phyloP scores from a whole-genome alignment of 352 stramenopile genomes.

The Phytophthora ohioensis region DNA sequence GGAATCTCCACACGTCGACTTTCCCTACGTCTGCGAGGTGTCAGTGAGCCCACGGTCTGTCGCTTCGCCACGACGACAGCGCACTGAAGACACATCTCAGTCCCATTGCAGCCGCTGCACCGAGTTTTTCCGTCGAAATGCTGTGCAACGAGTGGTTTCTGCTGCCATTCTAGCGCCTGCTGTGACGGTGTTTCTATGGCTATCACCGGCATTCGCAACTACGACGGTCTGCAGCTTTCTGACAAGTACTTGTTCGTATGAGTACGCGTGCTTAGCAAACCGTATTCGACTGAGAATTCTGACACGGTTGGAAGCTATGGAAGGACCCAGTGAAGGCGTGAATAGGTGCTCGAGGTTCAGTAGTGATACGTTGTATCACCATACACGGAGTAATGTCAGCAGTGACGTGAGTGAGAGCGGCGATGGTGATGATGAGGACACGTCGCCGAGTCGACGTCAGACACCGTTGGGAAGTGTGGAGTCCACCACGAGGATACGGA shows the following conservation, averaged over 20 bases:
- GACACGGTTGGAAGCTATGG: conserved; percentile 39
- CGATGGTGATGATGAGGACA: not conserved
- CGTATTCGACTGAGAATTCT: conserved; percentile 67
- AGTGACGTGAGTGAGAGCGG: conserved; percentile 6
- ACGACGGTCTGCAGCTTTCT: conserved; percentile 69
- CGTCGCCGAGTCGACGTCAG: not conserved
- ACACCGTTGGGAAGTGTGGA: conserved; percentile 9
- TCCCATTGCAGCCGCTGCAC: conserved; percentile 5
- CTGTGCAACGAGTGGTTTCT: conserved; percentile 67
- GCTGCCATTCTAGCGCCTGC: conserved; percentile 59
- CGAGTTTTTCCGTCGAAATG: conserved; percentile 50
- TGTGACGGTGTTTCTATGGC: conserved; percentile 75
- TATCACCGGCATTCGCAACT: conserved; percentile 67
- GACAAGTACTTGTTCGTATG: conserved; percentile 66
- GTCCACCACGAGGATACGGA: conserved; percentile 29
- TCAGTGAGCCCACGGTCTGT: conserved; percentile 4
- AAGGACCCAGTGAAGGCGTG: conserved; percentile 28
- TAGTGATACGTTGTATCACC: conserved; percentile 44
- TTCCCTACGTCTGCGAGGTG: conserved; percentile 17
- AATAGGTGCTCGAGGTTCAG: conserved; percentile 32
- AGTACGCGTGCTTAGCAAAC: conserved; percentile 75
- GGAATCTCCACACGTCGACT: not conserved
- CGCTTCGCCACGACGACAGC: conserved; percentile 14
- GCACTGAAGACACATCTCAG: not conserved
- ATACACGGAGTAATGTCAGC: conserved; percentile 36